phyloP scores from a whole-genome alignment of 139 green algal species.

The Pleodorina starrii region DNA sequence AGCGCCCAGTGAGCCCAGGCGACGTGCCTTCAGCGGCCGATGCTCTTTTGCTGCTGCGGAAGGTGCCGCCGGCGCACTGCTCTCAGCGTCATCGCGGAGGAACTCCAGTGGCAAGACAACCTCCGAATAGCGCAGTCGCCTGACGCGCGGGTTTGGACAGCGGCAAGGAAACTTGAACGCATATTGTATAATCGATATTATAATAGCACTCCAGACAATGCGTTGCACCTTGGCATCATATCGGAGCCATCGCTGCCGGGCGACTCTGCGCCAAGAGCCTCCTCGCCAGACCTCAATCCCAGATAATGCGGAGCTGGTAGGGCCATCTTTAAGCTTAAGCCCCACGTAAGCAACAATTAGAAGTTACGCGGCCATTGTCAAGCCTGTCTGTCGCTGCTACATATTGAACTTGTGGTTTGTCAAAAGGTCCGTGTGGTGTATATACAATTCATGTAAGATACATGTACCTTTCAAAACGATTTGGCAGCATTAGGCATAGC shows the following conservation, averaged over 20 bases:
- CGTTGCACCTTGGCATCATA: not conserved
- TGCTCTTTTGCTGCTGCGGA: not conserved
- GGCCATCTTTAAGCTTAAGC: not conserved
- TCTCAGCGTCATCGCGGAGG: not conserved
- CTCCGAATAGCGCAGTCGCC: conserved; percentile 25
- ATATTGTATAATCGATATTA: too few species aligned
- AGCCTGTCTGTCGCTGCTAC: too few species aligned
- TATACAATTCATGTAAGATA: too few species aligned
- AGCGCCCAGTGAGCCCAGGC: too few species aligned
- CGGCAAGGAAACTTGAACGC: too few species aligned
- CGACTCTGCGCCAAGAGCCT: not conserved
- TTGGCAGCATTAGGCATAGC: too few species aligned
- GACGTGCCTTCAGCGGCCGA: not conserved
- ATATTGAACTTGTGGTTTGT: too few species aligned
- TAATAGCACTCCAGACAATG: too few species aligned
- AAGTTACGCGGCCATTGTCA: too few species aligned
- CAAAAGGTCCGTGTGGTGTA: too few species aligned
- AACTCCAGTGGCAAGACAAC: conserved; percentile 10
- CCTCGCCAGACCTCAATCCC: not conserved
- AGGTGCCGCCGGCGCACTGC: not conserved
- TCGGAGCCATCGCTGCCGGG: not conserved
- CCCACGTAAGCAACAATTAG: too few species aligned
- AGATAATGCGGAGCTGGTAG: not conserved
- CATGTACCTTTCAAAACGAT: too few species aligned
- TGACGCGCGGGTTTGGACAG: not conserved